A percentile compares a stretch with the other conserved stretches of the same genome.
phyloP scores from a whole-genome alignment of 805 yeast genomes.

The Metschnikowia henanensis region DNA sequence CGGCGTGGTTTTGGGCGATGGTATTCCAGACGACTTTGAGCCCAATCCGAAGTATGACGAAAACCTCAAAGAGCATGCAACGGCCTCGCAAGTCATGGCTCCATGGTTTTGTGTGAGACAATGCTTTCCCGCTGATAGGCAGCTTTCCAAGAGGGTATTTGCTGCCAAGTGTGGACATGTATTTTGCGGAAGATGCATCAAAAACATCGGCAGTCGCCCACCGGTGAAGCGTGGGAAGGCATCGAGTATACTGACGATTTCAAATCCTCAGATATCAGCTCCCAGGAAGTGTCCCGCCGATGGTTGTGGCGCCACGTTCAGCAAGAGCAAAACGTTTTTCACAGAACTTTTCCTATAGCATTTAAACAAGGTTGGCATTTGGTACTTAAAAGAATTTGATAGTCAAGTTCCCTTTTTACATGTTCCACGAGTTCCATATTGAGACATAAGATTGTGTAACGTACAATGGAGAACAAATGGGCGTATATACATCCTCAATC shows the following conservation, averaged over 20 bases:
- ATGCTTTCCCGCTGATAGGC: conserved; percentile 55
- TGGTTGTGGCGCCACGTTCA: conserved; percentile 46
- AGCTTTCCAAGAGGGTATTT: conserved; percentile 65
- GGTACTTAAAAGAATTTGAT: too few species aligned
- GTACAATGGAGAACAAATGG: neutral
- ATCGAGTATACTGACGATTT: conserved; percentile 21
- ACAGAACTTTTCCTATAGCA: conserved; percentile 46
- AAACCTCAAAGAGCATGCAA: conserved; percentile 24
- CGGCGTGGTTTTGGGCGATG: conserved; percentile 71
- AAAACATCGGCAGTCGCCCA: conserved; percentile 53
- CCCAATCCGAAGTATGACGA: conserved; percentile 34
- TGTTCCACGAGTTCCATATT: too few species aligned
- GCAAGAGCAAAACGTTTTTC: conserved; percentile 47
- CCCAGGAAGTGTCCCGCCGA: conserved; percentile 59
- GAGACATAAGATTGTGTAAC: too few species aligned
- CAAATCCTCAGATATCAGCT: conserved; percentile 44
- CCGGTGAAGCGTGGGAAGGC: conserved; percentile 21
- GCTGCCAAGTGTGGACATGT: conserved; percentile 76
- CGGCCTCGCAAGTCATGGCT: conserved; percentile 43
- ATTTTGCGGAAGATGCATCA: conserved; percentile 83
- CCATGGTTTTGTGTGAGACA: conserved; percentile 61
- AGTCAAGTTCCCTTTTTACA: too few species aligned
- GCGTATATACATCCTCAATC: conserved; percentile 24
- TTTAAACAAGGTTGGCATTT: too few species aligned
- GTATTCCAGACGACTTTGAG: conserved; percentile 56